Evolutionary conservation across 208 protist species (phyloP).

Genomic region (Borovskyia barvae): DNA sequence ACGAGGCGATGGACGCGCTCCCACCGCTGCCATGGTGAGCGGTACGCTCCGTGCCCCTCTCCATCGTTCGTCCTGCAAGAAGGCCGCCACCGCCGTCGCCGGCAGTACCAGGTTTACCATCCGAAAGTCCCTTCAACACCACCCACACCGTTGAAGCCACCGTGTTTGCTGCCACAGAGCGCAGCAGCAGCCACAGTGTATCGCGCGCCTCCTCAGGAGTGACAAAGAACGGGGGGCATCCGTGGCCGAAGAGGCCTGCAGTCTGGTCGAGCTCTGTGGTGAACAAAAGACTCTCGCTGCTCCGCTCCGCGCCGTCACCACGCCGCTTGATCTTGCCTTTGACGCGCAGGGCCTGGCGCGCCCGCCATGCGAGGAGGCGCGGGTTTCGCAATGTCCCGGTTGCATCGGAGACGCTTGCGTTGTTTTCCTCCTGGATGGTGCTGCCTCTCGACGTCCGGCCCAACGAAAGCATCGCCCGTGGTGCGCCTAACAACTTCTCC

Average conservation of each 20-base stretch:
- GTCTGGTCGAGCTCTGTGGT: constrained; percentile 33
- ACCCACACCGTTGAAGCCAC: constrained; percentile 14
- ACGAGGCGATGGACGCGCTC: constrained; percentile 2
- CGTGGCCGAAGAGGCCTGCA: constrained; percentile 21
- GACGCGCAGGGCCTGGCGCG: neutral
- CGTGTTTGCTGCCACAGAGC: constrained; percentile 41
- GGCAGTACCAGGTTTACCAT: neutral
- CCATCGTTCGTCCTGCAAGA: neutral
- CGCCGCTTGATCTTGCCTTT: constrained; percentile 1
- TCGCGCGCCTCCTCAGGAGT: constrained; percentile 56
- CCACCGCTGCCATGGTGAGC: too few relatives aligned
- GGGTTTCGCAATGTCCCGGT: too few relatives aligned
- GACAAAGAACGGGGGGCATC: constrained; percentile 42
- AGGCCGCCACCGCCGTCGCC: neutral
- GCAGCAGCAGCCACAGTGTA: constrained; percentile 59
- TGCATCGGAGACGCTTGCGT: too few relatives aligned
- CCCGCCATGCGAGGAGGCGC: neutral
- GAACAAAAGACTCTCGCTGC: constrained; percentile 28
- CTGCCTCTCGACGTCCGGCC: too few relatives aligned
- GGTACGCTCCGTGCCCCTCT: neutral
- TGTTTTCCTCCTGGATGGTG: too few relatives aligned
- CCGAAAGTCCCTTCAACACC: constrained; percentile 24
- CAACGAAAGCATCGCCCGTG: neutral
- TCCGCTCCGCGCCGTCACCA: neutral
- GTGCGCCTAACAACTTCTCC: constrained; percentile 33